Evolutionary conservation across 306 rosid species (phyloP), one percentile per base, ranked within the genome.

Genomic region (Fragaria iinumae): DNA sequence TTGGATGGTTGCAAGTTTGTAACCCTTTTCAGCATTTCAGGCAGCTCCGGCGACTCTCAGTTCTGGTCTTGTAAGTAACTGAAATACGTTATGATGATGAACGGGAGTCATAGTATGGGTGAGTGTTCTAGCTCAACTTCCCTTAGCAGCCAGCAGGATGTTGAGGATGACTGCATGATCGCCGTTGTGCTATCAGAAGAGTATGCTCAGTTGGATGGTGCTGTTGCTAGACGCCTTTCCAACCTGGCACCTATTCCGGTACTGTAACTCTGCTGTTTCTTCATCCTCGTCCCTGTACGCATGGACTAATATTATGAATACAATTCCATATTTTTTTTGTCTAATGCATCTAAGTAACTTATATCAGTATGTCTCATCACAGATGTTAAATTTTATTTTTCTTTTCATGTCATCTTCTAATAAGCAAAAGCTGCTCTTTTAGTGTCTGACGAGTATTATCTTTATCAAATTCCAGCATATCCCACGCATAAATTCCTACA

Each of bases 141-240:
- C 63, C 77, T 71, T 52, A 85, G 89, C 80, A 84, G 89, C 76
- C 91, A 88, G 76, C 88, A 67, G 65, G 88, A 85, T 72, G 50
- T 79, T 75, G 88, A 87, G 68, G 91, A 93, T 85, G 98, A 93
- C 70, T 80, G 77, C 69, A 93, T 93, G 98, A 93, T 93, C 76
- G 98, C 97, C 75, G 64, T 72, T 77, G 84, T 84, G 4, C 82
- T 93, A 43, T 76, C 98, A 3, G 98, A 93, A 83, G 98, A 89
- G 83, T 91, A 93, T 72, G 93, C 98, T 62, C 79, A 91, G 8
- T 80, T 91, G 71, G 93, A 93, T 62, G 96, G 91, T 66, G 84
- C 85, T 27, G 85, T 88, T 48, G 89, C 87, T 32, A 79, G 81
- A 59, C 93, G 90, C 82, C 97, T 91, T 69, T 62, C 95, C 69